Percentiles rank a stretch among this genome's conserved stretches.
These are phyloP conservation scores for Thymus quinquecostatus DNA, from an alignment of 257 asterid species.

Conservation along the genomic window DNA sequence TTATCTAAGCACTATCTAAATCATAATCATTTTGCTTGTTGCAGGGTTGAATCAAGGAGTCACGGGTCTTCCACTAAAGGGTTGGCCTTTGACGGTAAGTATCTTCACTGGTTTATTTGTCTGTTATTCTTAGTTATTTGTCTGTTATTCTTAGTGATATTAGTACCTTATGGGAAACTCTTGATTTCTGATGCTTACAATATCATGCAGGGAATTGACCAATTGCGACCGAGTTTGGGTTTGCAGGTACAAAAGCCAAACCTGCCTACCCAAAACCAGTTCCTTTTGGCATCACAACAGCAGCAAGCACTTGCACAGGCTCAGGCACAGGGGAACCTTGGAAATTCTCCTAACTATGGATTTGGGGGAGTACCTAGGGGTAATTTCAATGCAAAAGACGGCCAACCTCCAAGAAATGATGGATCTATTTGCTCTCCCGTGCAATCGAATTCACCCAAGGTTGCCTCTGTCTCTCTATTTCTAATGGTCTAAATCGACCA, in stretches of 20 bases:
- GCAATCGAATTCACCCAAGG: conserved; percentile 97
- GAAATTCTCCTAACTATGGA: conserved; percentile 75
- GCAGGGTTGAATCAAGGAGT: conserved; percentile 94
- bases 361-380: conserved; percentile 92
- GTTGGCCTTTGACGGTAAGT: conserved; percentile 99
- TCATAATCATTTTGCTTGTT: conserved; percentile 17
- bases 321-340: conserved; percentile 89
- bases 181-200: conserved; percentile 33
- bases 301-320: conserved; percentile 95
- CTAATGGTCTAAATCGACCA: conserved; percentile 5
- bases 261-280: conserved; percentile 80
- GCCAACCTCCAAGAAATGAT: conserved; percentile 91
- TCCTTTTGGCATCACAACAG: conserved; percentile 86
- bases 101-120: conserved; percentile 32
- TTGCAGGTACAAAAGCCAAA: conserved; percentile 92
- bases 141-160: conserved; percentile 13
- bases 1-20: conserved; percentile 10
- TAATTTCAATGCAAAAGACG: conserved; percentile 79
- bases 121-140: conserved; percentile 9
- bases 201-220: conserved; percentile 83
- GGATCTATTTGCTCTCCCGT: conserved; percentile 95
- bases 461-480: conserved; percentile 28
- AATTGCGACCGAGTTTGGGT: conserved; percentile 82
- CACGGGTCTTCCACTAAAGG: conserved; percentile 91
- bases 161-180: conserved; percentile 9